Evolutionary conservation across 306 rosid genomes (phyloP).

Genomic region (Ormosia emarginata): DNA sequence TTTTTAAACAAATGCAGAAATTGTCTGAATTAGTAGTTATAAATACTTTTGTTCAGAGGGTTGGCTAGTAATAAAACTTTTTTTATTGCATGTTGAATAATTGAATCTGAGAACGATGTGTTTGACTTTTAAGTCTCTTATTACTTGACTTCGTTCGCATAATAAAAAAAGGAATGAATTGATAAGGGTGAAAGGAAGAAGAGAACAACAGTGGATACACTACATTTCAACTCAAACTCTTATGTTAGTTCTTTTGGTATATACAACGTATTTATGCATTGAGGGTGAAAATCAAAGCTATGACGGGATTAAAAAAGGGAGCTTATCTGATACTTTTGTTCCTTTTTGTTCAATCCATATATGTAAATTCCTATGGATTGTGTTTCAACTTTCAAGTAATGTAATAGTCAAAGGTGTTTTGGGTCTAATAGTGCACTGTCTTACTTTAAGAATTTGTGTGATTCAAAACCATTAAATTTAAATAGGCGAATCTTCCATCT

Average conservation of each 20-base stretch:
- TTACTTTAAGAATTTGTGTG: conserved; percentile 6
- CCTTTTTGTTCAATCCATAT: neutral
- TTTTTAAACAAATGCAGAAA: neutral
- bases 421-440: neutral
- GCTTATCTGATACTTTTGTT: neutral
- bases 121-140: neutral
- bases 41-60: neutral
- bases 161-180: neutral
- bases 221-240: neutral
- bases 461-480: neutral
- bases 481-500: neutral
- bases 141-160: neutral
- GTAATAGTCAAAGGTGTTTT: neutral
- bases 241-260: neutral
- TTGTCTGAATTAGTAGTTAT: neutral
- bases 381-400: neutral
- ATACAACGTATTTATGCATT: neutral
- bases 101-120: neutral
- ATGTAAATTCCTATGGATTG: neutral
- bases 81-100: neutral
- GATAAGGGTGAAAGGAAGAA: neutral
- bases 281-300: neutral
- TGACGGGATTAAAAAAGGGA: neutral
- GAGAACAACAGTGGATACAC: neutral
- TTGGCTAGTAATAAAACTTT: neutral